Conservation (phyloP, 2,329 filamentous ascomycete genomes). For the Beauveria australis region DNA sequence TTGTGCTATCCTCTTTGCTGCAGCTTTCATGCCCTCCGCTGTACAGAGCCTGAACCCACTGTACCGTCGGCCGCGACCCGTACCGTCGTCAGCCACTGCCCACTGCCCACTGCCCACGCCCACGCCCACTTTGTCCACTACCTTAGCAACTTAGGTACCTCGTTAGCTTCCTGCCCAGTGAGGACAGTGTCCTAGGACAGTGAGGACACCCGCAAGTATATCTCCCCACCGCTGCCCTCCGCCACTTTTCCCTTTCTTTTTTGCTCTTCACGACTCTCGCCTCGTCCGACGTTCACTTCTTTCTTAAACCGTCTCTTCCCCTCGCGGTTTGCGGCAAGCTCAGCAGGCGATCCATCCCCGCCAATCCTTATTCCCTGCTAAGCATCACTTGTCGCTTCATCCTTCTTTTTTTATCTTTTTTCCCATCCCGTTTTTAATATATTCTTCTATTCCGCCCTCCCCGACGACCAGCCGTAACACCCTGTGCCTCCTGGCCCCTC, state of each 20-base stretch:
- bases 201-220: constrained; percentile 34
- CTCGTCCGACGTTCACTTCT: constrained; percentile 52
- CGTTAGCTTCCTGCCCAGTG: not conserved
- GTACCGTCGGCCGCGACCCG: not conserved
- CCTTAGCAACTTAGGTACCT: too few species aligned
- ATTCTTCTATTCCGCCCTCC: constrained; percentile 12
- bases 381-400: constrained; percentile 47
- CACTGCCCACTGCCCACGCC: not conserved
- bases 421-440: constrained; percentile 14
- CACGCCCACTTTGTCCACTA: too few species aligned
- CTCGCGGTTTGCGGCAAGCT: constrained; percentile 40
- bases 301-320: constrained; percentile 20
- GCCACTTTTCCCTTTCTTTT: constrained; percentile 33
- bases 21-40: not conserved
- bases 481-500: constrained; percentile 14
- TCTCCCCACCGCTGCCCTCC: constrained; percentile 27
- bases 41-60: not conserved
- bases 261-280: constrained; percentile 45
- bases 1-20: not conserved
- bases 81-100: not conserved
- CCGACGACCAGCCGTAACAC: constrained; percentile 10
- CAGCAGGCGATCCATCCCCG: constrained; percentile 44
- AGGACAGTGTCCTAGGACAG: too few species aligned
- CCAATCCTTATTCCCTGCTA: constrained; percentile 22
- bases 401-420: constrained; percentile 33